Evolutionary conservation across 163 green algal genomes (phyloP).

Genomic region (Chlorella variabilis): DNA sequence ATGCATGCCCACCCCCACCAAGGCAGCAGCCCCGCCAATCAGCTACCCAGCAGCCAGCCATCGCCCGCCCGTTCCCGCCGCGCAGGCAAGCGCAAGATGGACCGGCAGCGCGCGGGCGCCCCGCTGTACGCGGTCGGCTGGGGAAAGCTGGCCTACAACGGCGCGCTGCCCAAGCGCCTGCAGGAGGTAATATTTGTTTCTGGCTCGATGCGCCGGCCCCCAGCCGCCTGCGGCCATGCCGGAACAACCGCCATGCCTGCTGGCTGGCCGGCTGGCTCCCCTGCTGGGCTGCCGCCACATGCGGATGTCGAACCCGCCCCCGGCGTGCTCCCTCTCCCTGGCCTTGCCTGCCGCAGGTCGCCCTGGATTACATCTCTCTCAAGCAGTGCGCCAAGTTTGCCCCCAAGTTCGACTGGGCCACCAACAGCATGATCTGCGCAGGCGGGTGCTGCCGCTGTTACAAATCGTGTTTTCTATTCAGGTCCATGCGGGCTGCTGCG

Average conservation of each 20-base stretch:
- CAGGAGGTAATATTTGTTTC: too few relatives aligned
- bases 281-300: too few relatives aligned
- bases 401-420: neutral
- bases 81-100: neutral
- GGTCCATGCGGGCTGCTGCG: too few relatives aligned
- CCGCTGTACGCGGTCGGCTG: neutral
- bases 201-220: too few relatives aligned
- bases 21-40: too few relatives aligned
- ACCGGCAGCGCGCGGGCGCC: neutral
- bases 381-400: neutral
- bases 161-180: neutral
- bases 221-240: too few relatives aligned
- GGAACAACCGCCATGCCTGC: too few relatives aligned
- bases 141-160: neutral
- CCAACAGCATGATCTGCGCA: slow-evolving; percentile 19
- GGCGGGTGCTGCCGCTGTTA: neutral
- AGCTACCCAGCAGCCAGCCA: too few relatives aligned
- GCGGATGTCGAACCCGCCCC: too few relatives aligned
- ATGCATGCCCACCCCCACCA: too few relatives aligned
- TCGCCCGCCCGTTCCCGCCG: too few relatives aligned
- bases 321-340: neutral
- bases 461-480: too few relatives aligned
- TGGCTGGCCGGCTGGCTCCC: neutral
- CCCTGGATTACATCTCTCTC: neutral
- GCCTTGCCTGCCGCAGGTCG: neutral